Conservation (phyloP, 352 stramenopile genomes). For the Vaucheria bursata region DNA sequence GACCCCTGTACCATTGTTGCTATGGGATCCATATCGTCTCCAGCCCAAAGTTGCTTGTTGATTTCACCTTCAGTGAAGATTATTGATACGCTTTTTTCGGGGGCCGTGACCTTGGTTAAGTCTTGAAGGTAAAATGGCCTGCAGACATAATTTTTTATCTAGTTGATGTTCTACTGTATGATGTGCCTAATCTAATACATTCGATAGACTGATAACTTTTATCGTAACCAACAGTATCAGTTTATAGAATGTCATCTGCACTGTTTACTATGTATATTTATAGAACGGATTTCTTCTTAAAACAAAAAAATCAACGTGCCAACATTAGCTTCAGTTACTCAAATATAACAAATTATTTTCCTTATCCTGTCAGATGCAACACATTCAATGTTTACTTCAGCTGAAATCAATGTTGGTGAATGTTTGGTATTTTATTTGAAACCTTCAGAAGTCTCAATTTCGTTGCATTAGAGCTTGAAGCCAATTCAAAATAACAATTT, state of each 20-base stretch:
- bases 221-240: not conserved
- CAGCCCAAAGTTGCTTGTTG: not conserved
- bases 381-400: no score
- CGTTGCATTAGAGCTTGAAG: no score
- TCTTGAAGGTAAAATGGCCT: not conserved
- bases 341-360: no score
- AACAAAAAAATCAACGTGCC: no score
- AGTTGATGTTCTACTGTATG: not conserved
- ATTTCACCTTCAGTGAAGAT: not conserved
- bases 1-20: not conserved
- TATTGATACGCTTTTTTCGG: not conserved
- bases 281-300: not conserved
- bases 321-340: no score
- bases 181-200: not conserved
- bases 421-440: no score
- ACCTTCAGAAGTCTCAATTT: no score
- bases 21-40: not conserved
- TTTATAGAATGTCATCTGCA: no score
- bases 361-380: no score
- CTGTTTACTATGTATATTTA: not conserved
- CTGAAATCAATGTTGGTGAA: no score
- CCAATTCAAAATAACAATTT: no score
- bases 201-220: no score
- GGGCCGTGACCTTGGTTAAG: not conserved
- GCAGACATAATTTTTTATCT: conserved; percentile 11